phyloP scores from a whole-genome alignment of 257 asterid species.

The Penstemon barbatus region DNA sequence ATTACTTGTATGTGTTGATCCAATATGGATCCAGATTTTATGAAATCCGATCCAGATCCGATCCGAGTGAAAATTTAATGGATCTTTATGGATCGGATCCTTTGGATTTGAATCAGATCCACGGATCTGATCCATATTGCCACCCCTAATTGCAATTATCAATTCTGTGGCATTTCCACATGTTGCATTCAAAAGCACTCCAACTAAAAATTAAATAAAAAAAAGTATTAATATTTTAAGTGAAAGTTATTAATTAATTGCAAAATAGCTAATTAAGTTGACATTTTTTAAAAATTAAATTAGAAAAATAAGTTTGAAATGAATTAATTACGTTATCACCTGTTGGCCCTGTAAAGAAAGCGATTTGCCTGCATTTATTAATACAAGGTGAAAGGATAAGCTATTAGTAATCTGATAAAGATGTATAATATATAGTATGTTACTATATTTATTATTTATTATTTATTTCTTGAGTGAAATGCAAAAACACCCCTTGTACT shows the following conservation, averaged over 20 bases:
- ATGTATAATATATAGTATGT: too few species aligned
- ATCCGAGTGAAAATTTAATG: too few species aligned
- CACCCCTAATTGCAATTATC: too few species aligned
- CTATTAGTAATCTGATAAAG: not conserved
- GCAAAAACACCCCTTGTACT: too few species aligned
- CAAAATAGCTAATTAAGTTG: not conserved
- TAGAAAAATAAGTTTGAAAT: not conserved
- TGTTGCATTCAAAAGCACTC: constrained; percentile 88
- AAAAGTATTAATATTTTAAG: not conserved
- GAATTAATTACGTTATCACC: constrained; percentile 46
- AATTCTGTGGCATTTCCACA: constrained; percentile 91
- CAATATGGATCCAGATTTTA: too few species aligned
- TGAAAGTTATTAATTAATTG: not conserved
- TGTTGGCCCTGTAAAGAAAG: constrained; percentile 86
- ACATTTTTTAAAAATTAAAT: not conserved
- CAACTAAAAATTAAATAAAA: constrained; percentile 45
- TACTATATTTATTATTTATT: too few species aligned
- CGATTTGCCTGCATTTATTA: constrained; percentile 64
- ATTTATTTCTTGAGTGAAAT: too few species aligned
- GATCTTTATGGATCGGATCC: too few species aligned
- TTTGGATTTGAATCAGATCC: too few species aligned
- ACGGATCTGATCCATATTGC: too few species aligned
- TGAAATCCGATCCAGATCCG: too few species aligned
- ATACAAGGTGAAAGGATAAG: constrained; percentile 18
- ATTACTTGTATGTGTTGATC: too few species aligned